Evolutionary conservation across 2,329 filamentous ascomycete genomes (phyloP).

Genomic region (Orbilia ellipsospora): DNA sequence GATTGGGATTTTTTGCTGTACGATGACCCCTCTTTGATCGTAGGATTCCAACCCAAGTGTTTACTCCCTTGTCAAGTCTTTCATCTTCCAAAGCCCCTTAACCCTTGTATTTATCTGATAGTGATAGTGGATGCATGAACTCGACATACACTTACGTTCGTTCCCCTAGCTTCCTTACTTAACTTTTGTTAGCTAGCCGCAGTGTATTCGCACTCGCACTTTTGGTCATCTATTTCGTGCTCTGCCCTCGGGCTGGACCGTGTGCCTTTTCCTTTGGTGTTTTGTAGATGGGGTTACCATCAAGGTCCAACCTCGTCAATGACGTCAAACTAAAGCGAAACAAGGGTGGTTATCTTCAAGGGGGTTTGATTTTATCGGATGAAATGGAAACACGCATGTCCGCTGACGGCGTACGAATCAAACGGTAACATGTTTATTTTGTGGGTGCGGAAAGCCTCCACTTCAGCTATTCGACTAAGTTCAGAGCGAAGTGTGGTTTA

Average conservation of each 20-base stretch:
- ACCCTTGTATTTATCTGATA: conserved; percentile 3
- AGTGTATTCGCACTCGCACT: conserved; percentile 8
- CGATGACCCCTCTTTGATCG: conserved; percentile 1
- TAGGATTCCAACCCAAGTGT: conserved; percentile 27
- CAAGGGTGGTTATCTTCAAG: conserved; percentile 34
- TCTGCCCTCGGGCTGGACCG: conserved; percentile 35
- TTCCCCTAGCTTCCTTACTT: too few species aligned
- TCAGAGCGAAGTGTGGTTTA: background rate
- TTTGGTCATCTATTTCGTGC: conserved; percentile 12
- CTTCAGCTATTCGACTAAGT: too few species aligned
- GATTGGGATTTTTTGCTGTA: too few species aligned
- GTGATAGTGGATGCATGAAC: too few species aligned
- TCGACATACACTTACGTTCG: too few species aligned
- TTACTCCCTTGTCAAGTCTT: too few species aligned
- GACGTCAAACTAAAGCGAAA: conserved; percentile 55
- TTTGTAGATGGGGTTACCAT: background rate
- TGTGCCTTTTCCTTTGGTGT: conserved; percentile 3
- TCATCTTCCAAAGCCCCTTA: conserved; percentile 12
- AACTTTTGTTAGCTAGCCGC: background rate
- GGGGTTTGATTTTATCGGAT: conserved; percentile 33
- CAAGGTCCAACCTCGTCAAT: conserved; percentile 40
- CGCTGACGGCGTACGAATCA: background rate
- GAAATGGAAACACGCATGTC: conserved; percentile 29
- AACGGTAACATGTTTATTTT: background rate
- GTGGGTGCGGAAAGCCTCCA: too few species aligned